Percentiles rank a stretch among this genome's conserved stretches.
phyloP scores from a whole-genome alignment of 164 flowering plant species.

The Vitis vinifera region DNA sequence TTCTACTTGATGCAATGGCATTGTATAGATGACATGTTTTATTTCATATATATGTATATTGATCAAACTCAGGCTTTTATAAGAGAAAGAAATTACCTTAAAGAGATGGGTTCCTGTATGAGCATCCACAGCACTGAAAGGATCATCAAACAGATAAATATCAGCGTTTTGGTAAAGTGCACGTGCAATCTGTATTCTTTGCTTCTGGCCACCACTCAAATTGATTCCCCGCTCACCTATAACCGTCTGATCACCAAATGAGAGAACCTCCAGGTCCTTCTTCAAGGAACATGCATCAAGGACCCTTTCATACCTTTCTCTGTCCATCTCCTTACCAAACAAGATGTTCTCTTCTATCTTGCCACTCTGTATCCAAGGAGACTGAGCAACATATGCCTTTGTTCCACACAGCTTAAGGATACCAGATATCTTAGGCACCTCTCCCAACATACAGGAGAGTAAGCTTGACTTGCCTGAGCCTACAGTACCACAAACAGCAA shows the following conservation, averaged over 20 bases:
- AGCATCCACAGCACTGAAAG: constrained; percentile 94
- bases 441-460: constrained; percentile 68
- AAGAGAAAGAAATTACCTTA: constrained; percentile 39
- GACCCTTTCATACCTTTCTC: constrained; percentile 59
- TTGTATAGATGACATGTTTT: constrained; percentile 24
- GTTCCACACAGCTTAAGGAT: constrained; percentile 52
- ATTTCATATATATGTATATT: no score
- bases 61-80: no score
- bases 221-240: constrained; percentile 93
- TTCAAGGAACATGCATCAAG: constrained; percentile 78
- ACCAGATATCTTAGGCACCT: constrained; percentile 68
- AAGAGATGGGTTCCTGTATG: constrained; percentile 86
- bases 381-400: constrained; percentile 84
- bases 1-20: background rate
- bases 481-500: constrained; percentile 82
- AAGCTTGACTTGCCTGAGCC: constrained; percentile 82
- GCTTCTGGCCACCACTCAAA: constrained; percentile 90
- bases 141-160: constrained; percentile 84
- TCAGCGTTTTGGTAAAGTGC: constrained; percentile 89
- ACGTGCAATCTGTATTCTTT: constrained; percentile 83
- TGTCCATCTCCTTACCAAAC: constrained; percentile 80
- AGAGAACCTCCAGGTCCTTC: constrained; percentile 73
- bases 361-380: constrained; percentile 93
- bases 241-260: constrained; percentile 80
- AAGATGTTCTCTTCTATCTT: constrained; percentile 81